Percentiles rank a stretch among this genome's conserved stretches.
Evolutionary conservation across 2,329 filamentous ascomycete species (phyloP).

Genomic region (Aspergillus persii): DNA sequence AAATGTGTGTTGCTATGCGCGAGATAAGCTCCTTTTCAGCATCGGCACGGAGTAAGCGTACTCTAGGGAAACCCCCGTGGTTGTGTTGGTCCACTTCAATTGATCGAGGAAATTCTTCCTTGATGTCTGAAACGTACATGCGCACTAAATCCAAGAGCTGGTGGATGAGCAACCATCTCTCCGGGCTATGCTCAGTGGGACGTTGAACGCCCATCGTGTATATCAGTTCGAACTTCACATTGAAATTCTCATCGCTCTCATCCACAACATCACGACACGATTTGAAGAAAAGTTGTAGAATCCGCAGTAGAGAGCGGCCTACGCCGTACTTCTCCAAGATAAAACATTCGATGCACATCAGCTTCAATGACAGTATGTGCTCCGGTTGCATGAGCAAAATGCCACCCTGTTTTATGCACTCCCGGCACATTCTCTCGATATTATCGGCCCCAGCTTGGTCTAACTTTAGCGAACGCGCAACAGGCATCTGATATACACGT

Average conservation of each 20-base stretch:
- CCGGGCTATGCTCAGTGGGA: slow-evolving; percentile 52
- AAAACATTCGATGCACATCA: slow-evolving; percentile 57
- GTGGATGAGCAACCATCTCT: slow-evolving; percentile 59
- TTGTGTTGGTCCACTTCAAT: slow-evolving; percentile 43
- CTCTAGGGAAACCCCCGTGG: slow-evolving; percentile 46
- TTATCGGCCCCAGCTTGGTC: slow-evolving; percentile 22
- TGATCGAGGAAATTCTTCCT: slow-evolving; percentile 32
- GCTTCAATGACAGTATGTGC: slow-evolving; percentile 59
- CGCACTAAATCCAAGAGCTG: slow-evolving; percentile 49
- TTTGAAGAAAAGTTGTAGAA: slow-evolving; percentile 11
- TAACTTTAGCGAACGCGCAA: slow-evolving; percentile 48
- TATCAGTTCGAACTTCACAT: slow-evolving; percentile 59
- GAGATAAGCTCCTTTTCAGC: slow-evolving; percentile 30
- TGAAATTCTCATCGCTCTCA: slow-evolving; percentile 65
- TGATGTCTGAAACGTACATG: slow-evolving; percentile 29
- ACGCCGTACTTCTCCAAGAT: slow-evolving; percentile 9
- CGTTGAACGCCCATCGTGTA: slow-evolving; percentile 60
- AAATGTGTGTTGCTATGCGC: slow-evolving; percentile 38
- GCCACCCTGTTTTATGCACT: slow-evolving; percentile 53
- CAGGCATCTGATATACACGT: slow-evolving; percentile 46
- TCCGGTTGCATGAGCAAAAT: slow-evolving; percentile 63
- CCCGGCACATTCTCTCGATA: slow-evolving; percentile 42
- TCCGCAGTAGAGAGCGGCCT: slow-evolving; percentile 11
- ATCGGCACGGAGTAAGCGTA: slow-evolving; percentile 48
- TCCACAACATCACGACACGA: slow-evolving; percentile 58